Conservation (phyloP, 441 rosid genomes). For the Mallotus repandus region DNA sequence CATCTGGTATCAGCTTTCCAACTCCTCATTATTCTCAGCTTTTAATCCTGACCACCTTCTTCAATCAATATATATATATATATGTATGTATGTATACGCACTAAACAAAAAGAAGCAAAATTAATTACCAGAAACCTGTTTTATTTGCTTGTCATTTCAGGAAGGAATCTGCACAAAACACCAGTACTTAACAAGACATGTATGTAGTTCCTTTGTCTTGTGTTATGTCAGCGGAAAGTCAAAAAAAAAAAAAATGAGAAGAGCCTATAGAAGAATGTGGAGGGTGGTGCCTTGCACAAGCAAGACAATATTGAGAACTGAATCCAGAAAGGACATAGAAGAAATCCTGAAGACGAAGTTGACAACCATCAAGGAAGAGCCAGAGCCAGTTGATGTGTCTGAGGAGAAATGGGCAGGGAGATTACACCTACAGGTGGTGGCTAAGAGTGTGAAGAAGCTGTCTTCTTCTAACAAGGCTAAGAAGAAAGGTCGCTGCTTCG, state of each 20-base stretch:
- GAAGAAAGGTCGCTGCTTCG: slow-evolving; percentile 5
- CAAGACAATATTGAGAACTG: slow-evolving; percentile 2
- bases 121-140: not conserved
- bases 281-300: slow-evolving; percentile 17
- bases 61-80: not conserved
- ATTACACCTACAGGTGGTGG: slow-evolving; percentile 1
- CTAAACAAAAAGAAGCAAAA: not conserved
- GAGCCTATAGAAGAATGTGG: slow-evolving; percentile 15
- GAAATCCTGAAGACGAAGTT: slow-evolving; percentile 19
- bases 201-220: not conserved
- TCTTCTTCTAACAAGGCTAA: not conserved
- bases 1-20: slow-evolving; percentile 2
- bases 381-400: not conserved
- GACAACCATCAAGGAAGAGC: slow-evolving; percentile 16
- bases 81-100: no score
- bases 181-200: not conserved
- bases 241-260: slow-evolving; percentile 4
- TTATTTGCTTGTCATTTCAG: not conserved
- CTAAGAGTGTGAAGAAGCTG: slow-evolving; percentile 8
- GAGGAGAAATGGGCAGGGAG: not conserved
- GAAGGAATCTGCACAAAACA: not conserved
- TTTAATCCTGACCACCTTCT: not conserved
- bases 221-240: no score
- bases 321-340: slow-evolving; percentile 11
- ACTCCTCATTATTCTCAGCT: not conserved